Percentiles rank a stretch among this genome's conserved stretches.
Evolutionary conservation across 805 yeast species (phyloP).

Genomic region (Priceomyces medius): DNA sequence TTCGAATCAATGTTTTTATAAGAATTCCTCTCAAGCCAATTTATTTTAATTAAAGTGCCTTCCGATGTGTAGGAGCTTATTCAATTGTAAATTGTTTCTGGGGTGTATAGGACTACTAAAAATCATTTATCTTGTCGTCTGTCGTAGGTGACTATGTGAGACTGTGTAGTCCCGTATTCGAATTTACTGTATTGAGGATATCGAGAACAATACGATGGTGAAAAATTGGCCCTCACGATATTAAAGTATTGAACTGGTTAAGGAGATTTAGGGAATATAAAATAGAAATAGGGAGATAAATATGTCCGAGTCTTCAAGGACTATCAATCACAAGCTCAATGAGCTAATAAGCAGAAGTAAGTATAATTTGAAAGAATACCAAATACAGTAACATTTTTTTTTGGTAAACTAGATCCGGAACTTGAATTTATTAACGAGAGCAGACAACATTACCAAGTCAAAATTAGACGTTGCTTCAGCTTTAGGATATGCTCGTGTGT

Average conservation of each 20-base stretch:
- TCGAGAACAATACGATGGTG: background rate
- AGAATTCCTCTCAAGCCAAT: no score
- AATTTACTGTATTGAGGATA: background rate
- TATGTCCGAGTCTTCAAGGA: constrained; percentile 42
- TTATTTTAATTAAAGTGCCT: no score
- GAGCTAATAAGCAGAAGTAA: constrained; percentile 39
- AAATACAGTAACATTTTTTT: background rate
- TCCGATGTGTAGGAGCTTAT: no score
- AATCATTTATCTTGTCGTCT: no score
- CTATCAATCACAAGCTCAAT: constrained; percentile 44
- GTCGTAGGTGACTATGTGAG: no score
- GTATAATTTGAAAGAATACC: constrained; percentile 10
- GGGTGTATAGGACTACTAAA: no score
- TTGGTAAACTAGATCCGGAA: background rate
- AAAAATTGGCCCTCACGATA: background rate
- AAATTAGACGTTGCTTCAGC: constrained; percentile 35
- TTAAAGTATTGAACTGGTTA: background rate
- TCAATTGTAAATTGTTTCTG: no score
- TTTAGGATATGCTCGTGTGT: constrained; percentile 31
- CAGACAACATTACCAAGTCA: constrained; percentile 25
- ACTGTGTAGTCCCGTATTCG: no score
- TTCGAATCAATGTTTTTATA: no score
- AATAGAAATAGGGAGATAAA: background rate
- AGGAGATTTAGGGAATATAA: background rate
- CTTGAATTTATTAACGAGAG: constrained; percentile 9